phyloP scores from a whole-genome alignment of 2,329 filamentous ascomycete genomes.

The Colletotrichum orchidophilum region DNA sequence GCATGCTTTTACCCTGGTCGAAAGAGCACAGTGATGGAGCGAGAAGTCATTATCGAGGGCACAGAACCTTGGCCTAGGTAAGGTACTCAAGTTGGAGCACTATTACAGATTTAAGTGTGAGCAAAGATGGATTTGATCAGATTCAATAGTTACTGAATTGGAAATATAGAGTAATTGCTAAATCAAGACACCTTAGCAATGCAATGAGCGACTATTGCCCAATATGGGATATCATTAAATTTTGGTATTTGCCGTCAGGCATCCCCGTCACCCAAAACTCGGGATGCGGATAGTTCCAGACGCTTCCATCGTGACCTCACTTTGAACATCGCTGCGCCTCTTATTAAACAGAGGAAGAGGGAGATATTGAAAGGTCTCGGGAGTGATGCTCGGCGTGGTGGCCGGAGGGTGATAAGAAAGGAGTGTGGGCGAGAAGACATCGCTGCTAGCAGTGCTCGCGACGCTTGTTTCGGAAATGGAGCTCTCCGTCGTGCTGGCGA shows the following conservation, averaged over 20 bases:
- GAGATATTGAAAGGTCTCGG: background rate
- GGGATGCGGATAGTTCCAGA: background rate
- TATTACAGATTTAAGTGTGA: too few species aligned
- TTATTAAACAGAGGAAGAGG: background rate
- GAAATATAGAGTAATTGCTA: background rate
- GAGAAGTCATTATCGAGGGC: background rate
- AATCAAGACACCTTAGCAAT: background rate
- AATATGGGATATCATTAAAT: background rate
- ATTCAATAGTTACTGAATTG: background rate
- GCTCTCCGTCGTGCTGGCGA: conserved; percentile 14
- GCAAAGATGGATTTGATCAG: background rate
- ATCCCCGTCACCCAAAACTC: background rate
- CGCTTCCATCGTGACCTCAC: background rate
- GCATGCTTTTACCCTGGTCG: conserved; percentile 5
- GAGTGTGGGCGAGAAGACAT: conserved; percentile 23
- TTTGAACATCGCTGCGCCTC: background rate
- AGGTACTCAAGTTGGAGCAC: background rate
- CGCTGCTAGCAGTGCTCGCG: conserved; percentile 15
- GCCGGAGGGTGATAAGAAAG: conserved; percentile 10
- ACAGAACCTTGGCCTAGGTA: background rate
- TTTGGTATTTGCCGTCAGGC: too few species aligned
- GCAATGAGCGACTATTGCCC: conserved; percentile 1
- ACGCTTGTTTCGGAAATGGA: background rate
- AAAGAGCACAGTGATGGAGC: background rate
- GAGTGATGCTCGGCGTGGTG: background rate